phyloP scores from a whole-genome alignment of 768 basidiomycete species.

The Favolaschia claudopus region DNA sequence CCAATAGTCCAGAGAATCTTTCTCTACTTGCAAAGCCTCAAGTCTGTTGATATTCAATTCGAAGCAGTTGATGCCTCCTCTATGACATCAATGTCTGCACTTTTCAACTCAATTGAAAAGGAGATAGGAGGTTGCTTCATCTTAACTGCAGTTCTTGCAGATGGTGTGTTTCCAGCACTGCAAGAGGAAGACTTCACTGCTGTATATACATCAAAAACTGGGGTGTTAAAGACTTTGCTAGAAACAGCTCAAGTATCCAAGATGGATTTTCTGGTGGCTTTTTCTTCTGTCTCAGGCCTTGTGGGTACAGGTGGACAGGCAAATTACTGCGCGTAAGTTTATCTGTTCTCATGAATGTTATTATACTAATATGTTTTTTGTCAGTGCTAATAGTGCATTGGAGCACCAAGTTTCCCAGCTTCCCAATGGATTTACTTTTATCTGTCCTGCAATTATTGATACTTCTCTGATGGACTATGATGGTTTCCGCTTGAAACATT shows the following conservation, averaged over 20 bases:
- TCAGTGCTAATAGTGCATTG: constrained; percentile 42
- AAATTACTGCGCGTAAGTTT: constrained; percentile 44
- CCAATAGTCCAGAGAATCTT: constrained; percentile 34
- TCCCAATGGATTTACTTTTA: constrained; percentile 42
- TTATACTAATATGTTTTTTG: neutral
- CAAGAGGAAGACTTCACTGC: constrained; percentile 35
- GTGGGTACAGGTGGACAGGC: constrained; percentile 48
- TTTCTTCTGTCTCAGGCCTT: constrained; percentile 42
- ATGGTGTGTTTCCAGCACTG: constrained; percentile 40
- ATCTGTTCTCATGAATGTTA: neutral
- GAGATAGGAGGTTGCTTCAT: constrained; percentile 43
- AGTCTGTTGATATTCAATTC: constrained; percentile 36
- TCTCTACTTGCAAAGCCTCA: constrained; percentile 35
- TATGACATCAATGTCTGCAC: constrained; percentile 18
- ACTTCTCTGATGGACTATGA: constrained; percentile 11
- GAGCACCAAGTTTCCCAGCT: constrained; percentile 32
- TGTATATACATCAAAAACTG: constrained; percentile 38
- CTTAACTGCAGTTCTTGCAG: constrained; percentile 39
- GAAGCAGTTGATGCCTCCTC: constrained; percentile 40
- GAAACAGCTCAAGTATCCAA: constrained; percentile 30
- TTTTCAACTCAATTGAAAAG: constrained; percentile 30
- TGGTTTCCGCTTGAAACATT: constrained; percentile 5
- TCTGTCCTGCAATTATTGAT: constrained; percentile 41
- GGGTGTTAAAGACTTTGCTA: constrained; percentile 38
- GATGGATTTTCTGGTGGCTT: constrained; percentile 46